phyloP scores from a whole-genome alignment of 2,329 filamentous ascomycete genomes.

The Rosellinia necatrix region DNA sequence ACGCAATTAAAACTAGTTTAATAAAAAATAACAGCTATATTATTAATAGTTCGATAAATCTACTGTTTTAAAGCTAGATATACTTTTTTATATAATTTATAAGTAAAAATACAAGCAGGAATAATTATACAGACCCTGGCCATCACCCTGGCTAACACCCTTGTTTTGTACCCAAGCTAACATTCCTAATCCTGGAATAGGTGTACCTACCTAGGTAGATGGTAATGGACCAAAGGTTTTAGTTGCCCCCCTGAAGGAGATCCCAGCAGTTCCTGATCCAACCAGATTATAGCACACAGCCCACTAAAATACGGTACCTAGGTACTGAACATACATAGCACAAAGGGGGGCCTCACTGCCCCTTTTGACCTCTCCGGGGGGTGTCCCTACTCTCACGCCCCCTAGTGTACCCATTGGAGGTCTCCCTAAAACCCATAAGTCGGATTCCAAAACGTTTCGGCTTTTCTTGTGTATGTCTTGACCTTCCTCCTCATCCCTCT shows the following conservation, averaged over 20 bases:
- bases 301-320: constrained; percentile 11
- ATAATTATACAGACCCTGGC: too few species aligned
- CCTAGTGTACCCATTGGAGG: constrained; percentile 7
- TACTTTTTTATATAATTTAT: too few species aligned
- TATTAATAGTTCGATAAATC: too few species aligned
- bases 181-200: too few species aligned
- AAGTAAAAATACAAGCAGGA: too few species aligned
- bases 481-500: constrained; percentile 35
- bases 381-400: constrained; percentile 19
- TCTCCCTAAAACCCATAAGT: constrained; percentile 27
- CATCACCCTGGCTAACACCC: too few species aligned
- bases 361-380: constrained; percentile 19
- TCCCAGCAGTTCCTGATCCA: constrained; percentile 1
- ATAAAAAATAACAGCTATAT: too few species aligned
- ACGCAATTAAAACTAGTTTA: too few species aligned
- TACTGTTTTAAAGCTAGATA: too few species aligned
- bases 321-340: too few species aligned
- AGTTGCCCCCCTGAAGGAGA: constrained; percentile 14
- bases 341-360: constrained; percentile 3
- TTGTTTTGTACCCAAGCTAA: too few species aligned
- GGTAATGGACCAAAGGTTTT: constrained; percentile 12
- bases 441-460: constrained; percentile 44
- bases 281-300: not conserved
- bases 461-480: constrained; percentile 44
- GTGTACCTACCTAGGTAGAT: not conserved